These are phyloP conservation scores for Nadsonia fulvescens DNA, from an alignment of 805 yeast species.

Conservation along the genomic window DNA sequence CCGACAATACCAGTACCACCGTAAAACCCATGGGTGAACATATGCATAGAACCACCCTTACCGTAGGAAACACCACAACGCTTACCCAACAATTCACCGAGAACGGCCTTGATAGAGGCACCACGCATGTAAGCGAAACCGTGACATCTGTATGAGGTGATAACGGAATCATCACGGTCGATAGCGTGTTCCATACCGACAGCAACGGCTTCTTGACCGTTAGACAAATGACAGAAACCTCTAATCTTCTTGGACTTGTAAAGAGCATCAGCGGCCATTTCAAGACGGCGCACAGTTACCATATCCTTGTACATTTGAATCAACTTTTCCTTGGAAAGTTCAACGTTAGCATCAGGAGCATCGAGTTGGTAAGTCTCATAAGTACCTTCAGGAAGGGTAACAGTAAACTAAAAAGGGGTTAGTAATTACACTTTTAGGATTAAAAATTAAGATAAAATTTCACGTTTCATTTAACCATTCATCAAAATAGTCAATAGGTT, in stretches of 20 bases:
- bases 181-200: conserved; percentile 96
- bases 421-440: too few species aligned
- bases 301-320: conserved; percentile 93
- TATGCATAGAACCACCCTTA: conserved; percentile 99
- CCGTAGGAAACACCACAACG: conserved; percentile 90
- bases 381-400: conserved; percentile 51
- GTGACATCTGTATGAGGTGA: conserved; percentile 97
- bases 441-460: too few species aligned
- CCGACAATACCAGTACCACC: conserved; percentile 99
- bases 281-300: conserved; percentile 82
- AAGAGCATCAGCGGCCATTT: conserved; percentile 95
- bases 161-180: conserved; percentile 66
- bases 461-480: too few species aligned
- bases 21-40: conserved; percentile 87
- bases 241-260: conserved; percentile 97
- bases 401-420: conserved; percentile 10
- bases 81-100: conserved; percentile 95
- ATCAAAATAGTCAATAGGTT: too few species aligned
- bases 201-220: conserved; percentile 98
- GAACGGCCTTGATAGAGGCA: conserved; percentile 69
- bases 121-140: conserved; percentile 97
- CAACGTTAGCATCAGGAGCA: conserved; percentile 51
- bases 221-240: conserved; percentile 97
- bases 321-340: conserved; percentile 63
- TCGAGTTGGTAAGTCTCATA: conserved; percentile 75